A percentile compares a stretch with the other conserved stretches of the same genome.
phyloP scores from a whole-genome alignment of 2,329 filamentous ascomycete species.

The Talaromyces amestolkiae region DNA sequence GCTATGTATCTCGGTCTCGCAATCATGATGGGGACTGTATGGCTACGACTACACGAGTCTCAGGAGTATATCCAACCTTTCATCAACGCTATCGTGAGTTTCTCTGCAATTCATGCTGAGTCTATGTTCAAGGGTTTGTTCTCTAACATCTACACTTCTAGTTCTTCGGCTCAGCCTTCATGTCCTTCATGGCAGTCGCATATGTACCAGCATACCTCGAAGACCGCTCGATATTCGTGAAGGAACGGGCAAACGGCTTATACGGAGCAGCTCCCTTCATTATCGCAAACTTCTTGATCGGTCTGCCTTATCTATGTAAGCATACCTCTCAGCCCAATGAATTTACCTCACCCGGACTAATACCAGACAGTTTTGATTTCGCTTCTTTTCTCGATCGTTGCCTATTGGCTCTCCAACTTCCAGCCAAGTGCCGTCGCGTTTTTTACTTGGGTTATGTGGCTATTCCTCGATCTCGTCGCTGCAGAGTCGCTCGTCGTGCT shows the following conservation, averaged over 20 bases:
- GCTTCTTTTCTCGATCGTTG: conserved; percentile 69
- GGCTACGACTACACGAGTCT: conserved; percentile 66
- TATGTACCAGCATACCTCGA: conserved; percentile 84
- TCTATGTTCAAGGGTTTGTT: background rate
- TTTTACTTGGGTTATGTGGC: conserved; percentile 76
- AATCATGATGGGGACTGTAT: conserved; percentile 66
- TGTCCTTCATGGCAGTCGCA: conserved; percentile 79
- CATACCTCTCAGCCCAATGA: background rate
- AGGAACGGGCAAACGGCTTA: conserved; percentile 78
- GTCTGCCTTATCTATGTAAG: conserved; percentile 71
- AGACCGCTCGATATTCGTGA: conserved; percentile 68
- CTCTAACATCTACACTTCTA: conserved; percentile 20
- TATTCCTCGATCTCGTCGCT: conserved; percentile 79
- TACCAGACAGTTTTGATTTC: conserved; percentile 61
- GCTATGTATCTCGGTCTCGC: conserved; percentile 79
- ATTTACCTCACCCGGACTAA: conserved; percentile 17
- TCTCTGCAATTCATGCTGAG: background rate
- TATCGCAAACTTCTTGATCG: conserved; percentile 76
- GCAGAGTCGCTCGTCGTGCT: conserved; percentile 81
- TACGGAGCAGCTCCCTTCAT: conserved; percentile 73
- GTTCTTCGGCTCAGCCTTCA: conserved; percentile 71
- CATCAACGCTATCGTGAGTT: conserved; percentile 69
- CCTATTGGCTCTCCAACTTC: conserved; percentile 80
- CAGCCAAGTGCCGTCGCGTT: conserved; percentile 64
- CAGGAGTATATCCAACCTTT: conserved; percentile 77